These are phyloP conservation scores for Atkinsonella hypoxylon DNA, from an alignment of 2,329 filamentous ascomycete species.

Conservation along the genomic window DNA sequence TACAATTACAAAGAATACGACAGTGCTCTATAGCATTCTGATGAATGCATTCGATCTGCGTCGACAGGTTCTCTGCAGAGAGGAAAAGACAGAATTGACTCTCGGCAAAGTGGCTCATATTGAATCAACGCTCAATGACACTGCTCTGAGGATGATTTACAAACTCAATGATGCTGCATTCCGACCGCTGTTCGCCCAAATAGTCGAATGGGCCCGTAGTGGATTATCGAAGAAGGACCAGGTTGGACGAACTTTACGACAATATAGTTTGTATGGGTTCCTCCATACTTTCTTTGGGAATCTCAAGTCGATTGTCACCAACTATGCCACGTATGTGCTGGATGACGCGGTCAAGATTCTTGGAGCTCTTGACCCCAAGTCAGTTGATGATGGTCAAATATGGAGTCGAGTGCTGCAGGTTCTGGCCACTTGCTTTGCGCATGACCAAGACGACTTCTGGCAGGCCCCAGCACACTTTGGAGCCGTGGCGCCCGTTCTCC, in stretches of 20 bases:
- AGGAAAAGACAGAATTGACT: conserved; percentile 30
- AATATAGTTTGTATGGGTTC: conserved; percentile 73
- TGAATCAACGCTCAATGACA: conserved; percentile 55
- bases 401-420: conserved; percentile 61
- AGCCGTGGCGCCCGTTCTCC: conserved; percentile 56
- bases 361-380: conserved; percentile 32
- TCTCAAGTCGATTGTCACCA: conserved; percentile 88
- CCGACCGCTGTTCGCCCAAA: conserved; percentile 74
- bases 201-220: conserved; percentile 69
- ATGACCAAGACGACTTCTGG: conserved; percentile 95
- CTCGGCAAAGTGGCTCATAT: conserved; percentile 42
- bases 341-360: conserved; percentile 62
- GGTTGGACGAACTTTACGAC: conserved; percentile 45
- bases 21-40: conserved; percentile 54
- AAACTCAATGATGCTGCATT: conserved; percentile 94
- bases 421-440: conserved; percentile 63
- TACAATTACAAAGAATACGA: conserved; percentile 62
- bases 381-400: conserved; percentile 41
- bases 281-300: conserved; percentile 67
- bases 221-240: conserved; percentile 50
- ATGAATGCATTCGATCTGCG: conserved; percentile 53
- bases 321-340: conserved; percentile 75
- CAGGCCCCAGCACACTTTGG: conserved; percentile 80
- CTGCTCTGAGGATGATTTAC: conserved; percentile 80
- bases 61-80: conserved; percentile 37